These are phyloP conservation scores for Pyrus betulifolia DNA, from an alignment of 306 rosid species.

Conservation along the genomic window DNA sequence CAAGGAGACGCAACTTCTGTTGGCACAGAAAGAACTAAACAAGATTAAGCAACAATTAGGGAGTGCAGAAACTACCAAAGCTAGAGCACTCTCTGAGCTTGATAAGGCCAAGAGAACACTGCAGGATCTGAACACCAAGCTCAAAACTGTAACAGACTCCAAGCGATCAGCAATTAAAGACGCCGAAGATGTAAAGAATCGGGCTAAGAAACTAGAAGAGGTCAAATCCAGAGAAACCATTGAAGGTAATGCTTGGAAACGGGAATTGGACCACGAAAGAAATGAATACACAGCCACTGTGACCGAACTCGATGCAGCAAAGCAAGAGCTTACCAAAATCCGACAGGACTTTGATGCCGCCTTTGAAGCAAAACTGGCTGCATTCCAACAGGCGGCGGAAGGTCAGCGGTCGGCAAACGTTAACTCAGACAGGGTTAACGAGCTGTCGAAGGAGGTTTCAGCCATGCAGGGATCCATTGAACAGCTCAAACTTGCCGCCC, in stretches of 20 bases:
- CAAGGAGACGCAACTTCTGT: slow-evolving; percentile 61
- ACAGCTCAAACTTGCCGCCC: slow-evolving; percentile 40
- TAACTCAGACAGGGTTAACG: slow-evolving; percentile 42
- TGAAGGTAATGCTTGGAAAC: slow-evolving; percentile 51
- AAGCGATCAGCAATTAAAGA: slow-evolving; percentile 58
- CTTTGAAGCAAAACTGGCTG: slow-evolving; percentile 61
- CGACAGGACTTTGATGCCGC: slow-evolving; percentile 75
- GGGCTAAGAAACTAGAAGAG: slow-evolving; percentile 38
- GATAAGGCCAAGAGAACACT: slow-evolving; percentile 49
- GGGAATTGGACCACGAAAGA: slow-evolving; percentile 55
- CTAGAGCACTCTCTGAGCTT: slow-evolving; percentile 53
- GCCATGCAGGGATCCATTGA: slow-evolving; percentile 44
- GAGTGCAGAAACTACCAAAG: slow-evolving; percentile 36
- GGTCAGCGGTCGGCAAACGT: slow-evolving; percentile 57
- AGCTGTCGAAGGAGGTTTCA: slow-evolving; percentile 48
- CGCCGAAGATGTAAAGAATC: slow-evolving; percentile 35
- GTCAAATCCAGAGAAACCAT: slow-evolving; percentile 30
- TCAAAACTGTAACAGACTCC: slow-evolving; percentile 37
- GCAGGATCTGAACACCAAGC: slow-evolving; percentile 41
- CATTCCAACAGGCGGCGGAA: slow-evolving; percentile 71
- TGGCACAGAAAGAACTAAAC: slow-evolving; percentile 57
- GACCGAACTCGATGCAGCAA: slow-evolving; percentile 54
- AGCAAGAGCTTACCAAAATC: slow-evolving; percentile 70
- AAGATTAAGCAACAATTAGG: slow-evolving; percentile 40
- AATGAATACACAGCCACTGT: slow-evolving; percentile 35